Evolutionary conservation across 768 basidiomycete species (phyloP).

Genomic region (Leccinum ochraceum): DNA sequence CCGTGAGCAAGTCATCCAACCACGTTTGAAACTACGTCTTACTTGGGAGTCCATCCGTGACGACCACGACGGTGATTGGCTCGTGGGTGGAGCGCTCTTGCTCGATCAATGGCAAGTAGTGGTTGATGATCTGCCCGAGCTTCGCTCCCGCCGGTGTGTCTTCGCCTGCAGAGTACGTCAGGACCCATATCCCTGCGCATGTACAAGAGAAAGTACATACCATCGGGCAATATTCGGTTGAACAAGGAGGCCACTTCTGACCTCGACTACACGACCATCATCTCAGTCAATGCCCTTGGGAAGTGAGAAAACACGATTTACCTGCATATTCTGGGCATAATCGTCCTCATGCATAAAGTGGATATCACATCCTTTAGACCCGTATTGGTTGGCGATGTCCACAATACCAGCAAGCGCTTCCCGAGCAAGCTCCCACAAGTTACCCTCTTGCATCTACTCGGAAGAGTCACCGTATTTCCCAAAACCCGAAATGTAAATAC

Average conservation of each 20-base stretch:
- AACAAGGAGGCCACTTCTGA: constrained; percentile 26
- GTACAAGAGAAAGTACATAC: constrained; percentile 5
- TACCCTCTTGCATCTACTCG: constrained; percentile 42
- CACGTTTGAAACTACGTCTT: constrained; percentile 14
- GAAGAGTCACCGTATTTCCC: background rate
- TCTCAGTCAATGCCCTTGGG: background rate
- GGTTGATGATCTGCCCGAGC: constrained; percentile 37
- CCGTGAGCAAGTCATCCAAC: background rate
- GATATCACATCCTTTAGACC: constrained; percentile 41
- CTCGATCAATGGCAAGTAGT: constrained; percentile 38
- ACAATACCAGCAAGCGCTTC: constrained; percentile 45
- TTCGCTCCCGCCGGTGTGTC: constrained; percentile 42
- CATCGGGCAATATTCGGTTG: constrained; percentile 26
- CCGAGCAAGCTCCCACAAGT: constrained; percentile 39
- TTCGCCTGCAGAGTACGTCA: constrained; percentile 19
- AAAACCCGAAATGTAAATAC: background rate
- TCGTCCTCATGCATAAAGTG: constrained; percentile 41
- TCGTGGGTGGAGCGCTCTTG: constrained; percentile 30
- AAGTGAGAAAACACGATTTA: background rate
- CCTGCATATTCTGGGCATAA: constrained; percentile 32
- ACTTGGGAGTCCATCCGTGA: constrained; percentile 44
- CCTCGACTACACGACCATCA: constrained; percentile 18
- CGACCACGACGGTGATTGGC: constrained; percentile 38
- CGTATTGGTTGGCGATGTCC: constrained; percentile 38
- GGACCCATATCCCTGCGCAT: background rate